A percentile compares a stretch with the other conserved stretches of the same genome.
Conservation (phyloP, 176 grass and related monocot genomes). For the Sorghum bicolor region DNA sequence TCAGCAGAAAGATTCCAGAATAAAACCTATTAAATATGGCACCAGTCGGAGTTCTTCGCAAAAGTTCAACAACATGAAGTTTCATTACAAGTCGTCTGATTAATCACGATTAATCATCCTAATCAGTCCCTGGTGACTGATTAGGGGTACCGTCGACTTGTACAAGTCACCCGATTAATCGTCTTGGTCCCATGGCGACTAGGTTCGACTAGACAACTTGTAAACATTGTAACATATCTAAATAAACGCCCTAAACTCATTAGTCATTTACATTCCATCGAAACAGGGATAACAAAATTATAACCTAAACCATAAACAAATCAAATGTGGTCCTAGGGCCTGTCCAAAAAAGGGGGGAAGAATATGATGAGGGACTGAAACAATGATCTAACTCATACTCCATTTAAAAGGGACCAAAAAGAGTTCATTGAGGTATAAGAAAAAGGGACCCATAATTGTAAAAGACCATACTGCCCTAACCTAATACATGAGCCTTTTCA, state of each 20-base stretch:
- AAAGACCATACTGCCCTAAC: not conserved
- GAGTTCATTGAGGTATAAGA: not conserved
- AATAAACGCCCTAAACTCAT: not conserved
- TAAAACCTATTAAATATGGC: not conserved
- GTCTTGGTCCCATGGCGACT: too few species aligned
- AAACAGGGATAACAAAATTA: not conserved
- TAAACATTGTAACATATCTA: too few species aligned
- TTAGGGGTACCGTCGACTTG: too few species aligned
- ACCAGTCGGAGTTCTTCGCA: not conserved
- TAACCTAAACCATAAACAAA: conserved; percentile 6
- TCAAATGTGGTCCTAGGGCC: not conserved
- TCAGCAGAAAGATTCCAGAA: not conserved
- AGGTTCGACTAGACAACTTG: too few species aligned
- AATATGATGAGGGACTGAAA: not conserved
- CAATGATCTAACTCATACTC: not conserved
- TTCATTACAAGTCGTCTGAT: too few species aligned
- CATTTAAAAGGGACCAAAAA: not conserved
- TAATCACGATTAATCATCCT: too few species aligned
- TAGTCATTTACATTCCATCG: not conserved
- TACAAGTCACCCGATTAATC: too few species aligned
- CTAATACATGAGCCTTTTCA: not conserved
- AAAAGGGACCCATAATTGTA: not conserved
- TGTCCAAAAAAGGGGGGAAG: not conserved
- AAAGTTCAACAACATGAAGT: not conserved
- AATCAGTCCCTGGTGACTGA: too few species aligned